A percentile compares a stretch with the other conserved stretches of the same genome.
Evolutionary conservation across 768 basidiomycete species (phyloP).

Genomic region (Macrolepiota dolichaula): DNA sequence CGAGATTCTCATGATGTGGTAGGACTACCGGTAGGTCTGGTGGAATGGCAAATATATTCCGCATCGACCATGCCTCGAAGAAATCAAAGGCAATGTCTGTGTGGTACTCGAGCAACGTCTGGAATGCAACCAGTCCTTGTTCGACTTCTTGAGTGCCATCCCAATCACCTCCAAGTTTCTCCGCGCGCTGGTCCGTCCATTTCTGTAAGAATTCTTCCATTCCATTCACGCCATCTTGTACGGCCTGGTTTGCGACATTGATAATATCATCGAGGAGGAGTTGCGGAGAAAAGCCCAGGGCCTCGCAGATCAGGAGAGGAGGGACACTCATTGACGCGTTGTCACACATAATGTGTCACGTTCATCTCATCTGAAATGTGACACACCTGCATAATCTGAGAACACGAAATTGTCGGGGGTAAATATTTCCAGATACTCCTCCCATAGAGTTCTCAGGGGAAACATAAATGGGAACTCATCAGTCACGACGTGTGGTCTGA

Average conservation of each 20-base stretch:
- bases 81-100: slow-evolving; percentile 90
- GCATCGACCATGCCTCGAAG: slow-evolving; percentile 84
- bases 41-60: slow-evolving; percentile 83
- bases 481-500: no score
- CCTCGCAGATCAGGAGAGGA: no score
- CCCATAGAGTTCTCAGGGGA: no score
- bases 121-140: slow-evolving; percentile 81
- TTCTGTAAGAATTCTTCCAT: slow-evolving; percentile 74
- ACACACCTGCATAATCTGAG: no score
- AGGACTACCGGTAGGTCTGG: slow-evolving; percentile 66
- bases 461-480: no score
- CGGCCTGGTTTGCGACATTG: slow-evolving; percentile 76
- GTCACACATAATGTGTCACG: neutral
- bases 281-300: slow-evolving; percentile 85
- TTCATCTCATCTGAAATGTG: no score
- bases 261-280: slow-evolving; percentile 84
- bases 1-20: slow-evolving; percentile 71
- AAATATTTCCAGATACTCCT: no score
- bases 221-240: slow-evolving; percentile 73
- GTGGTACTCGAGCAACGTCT: slow-evolving; percentile 84
- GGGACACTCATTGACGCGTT: slow-evolving; percentile 21
- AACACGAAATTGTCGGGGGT: no score
- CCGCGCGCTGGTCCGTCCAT: slow-evolving; percentile 65
- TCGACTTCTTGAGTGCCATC: slow-evolving; percentile 61
- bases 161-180: slow-evolving; percentile 26